phyloP scores from a whole-genome alignment of 148 eudicot genomes.

The Rhododendron ferrugineum region DNA sequence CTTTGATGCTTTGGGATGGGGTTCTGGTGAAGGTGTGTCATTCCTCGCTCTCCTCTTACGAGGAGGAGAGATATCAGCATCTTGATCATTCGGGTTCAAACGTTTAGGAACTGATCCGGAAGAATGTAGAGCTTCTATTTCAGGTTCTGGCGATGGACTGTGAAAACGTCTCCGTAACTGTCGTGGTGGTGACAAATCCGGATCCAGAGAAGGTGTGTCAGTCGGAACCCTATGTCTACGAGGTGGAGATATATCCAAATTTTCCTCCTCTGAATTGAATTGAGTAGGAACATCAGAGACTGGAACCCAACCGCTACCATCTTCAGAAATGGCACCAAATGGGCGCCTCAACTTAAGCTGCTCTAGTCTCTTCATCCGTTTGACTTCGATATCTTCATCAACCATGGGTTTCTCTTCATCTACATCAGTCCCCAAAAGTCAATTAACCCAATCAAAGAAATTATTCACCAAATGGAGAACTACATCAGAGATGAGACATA shows the following conservation, averaged over 20 bases:
- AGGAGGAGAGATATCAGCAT: constrained; percentile 31
- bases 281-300: constrained; percentile 38
- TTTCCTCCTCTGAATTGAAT: constrained; percentile 15
- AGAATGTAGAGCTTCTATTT: constrained; percentile 2
- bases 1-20: constrained; percentile 16
- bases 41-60: constrained; percentile 19
- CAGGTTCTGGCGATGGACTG: constrained; percentile 40
- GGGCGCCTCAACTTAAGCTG: constrained; percentile 50
- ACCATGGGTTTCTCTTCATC: constrained; percentile 75
- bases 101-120: not conserved
- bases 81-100: not conserved
- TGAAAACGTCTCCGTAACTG: constrained; percentile 26
- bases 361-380: constrained; percentile 78
- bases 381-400: constrained; percentile 86
- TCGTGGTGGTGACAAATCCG: constrained; percentile 45
- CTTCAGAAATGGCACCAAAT: constrained; percentile 69
- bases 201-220: constrained; percentile 50
- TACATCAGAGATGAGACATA: not conserved
- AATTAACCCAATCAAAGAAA: constrained; percentile 3
- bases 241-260: constrained; percentile 55
- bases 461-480: not conserved
- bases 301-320: constrained; percentile 97
- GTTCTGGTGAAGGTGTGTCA: constrained; percentile 25
- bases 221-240: constrained; percentile 31
- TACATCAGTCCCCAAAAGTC: constrained; percentile 10